Base-by-base conservation (phyloP, 140 eudicot genomes). In the Flaveria floridana region DNA sequence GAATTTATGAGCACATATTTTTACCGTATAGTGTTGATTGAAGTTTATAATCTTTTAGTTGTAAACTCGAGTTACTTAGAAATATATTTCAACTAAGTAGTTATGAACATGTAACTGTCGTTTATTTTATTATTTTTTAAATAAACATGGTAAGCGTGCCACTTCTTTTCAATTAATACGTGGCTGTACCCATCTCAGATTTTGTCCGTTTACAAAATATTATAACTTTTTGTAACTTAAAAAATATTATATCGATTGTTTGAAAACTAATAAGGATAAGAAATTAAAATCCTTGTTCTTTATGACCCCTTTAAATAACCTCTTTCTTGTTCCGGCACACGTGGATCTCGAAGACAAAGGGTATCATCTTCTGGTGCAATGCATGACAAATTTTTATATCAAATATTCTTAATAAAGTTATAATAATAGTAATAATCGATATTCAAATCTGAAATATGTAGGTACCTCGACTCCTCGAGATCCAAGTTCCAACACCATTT, bases 391-490 rank as follows among this genome's bases (percentile, higher is more conserved):
- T 30, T 44, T 79, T 0, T 21, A 6, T 23, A 8, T 11, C 9
- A 53, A 30, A 26, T 30, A 20, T 51, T 34, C 34, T 28, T 20
- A 55, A 23, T 42, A 79, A 73, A 42, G 34, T 14, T 73, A 21
- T 23, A 77, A 34, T 64, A 42, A 34, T 66, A 23, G 0, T 23
- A 55, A 6, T 41, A n/a, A 20, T 71, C 8, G 51, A 23, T 73
- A 64, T 65, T 65, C 65, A 42, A 21, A 66, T 67, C 25, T 39
- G 16, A 63, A 51, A 18, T 2, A 73, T 18, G 25, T 65, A 46
- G 30, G 16, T 48, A 13, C 80, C 71, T 74, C 76, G 84, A 68
- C 4, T 11, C 83, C 76, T 74, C 76, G 84, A 68, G 84, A 74
- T 80, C 76, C 75, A 73, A 55, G 18, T 74, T 75, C 59, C 72